These are phyloP conservation scores for Colletotrichum sp. DNA, from an alignment of 2,329 filamentous ascomycete genomes.

Conservation along the genomic window DNA sequence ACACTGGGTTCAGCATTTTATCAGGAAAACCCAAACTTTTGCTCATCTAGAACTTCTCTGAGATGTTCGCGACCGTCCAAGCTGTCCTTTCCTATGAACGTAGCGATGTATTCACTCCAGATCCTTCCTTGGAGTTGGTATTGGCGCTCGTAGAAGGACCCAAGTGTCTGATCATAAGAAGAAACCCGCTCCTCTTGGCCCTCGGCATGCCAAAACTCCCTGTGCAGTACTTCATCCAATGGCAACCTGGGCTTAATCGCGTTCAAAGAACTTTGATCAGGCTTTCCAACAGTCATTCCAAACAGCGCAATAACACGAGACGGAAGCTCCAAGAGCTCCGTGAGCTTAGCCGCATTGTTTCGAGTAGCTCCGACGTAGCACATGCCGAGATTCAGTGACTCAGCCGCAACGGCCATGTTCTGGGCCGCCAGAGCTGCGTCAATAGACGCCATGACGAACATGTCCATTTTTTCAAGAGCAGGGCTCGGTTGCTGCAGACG, in stretches of 20 bases:
- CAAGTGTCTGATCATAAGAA: background rate
- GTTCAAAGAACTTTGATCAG: background rate
- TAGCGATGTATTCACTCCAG: background rate
- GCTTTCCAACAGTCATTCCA: background rate
- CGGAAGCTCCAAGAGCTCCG: background rate
- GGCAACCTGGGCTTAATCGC: background rate
- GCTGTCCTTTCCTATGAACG: fast-evolving
- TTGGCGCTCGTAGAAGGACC: background rate
- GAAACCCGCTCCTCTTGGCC: background rate
- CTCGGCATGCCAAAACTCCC: background rate
- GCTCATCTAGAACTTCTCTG: background rate
- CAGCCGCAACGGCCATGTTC: background rate
- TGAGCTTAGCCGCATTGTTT: background rate
- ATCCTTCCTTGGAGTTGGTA: no score
- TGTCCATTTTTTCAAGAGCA: background rate
- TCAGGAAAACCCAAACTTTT: background rate
- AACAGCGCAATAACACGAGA: background rate
- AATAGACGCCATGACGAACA: background rate
- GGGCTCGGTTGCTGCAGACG: background rate
- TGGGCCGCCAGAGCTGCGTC: background rate
- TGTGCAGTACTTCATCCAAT: background rate
- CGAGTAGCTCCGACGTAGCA: background rate
- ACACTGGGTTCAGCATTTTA: background rate
- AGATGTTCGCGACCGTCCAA: background rate
- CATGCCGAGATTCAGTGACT: background rate